Percentiles rank a stretch among this genome's conserved stretches.
Conservation (phyloP, 73 alveolate species). For the Tetrahymena elliotti region DNA sequence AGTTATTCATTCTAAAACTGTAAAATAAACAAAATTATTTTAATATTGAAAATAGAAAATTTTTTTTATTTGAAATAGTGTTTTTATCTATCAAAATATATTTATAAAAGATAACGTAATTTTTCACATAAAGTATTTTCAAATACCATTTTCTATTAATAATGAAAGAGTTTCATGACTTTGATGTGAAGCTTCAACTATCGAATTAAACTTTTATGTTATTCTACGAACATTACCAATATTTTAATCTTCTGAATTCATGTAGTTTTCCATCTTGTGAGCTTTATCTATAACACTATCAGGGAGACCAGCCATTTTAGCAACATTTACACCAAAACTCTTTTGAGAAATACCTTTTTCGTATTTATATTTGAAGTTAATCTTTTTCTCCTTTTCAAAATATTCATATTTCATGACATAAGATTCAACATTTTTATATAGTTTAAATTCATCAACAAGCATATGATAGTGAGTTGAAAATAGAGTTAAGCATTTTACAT, state of each 20-base stretch:
- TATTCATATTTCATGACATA: constrained; percentile 71
- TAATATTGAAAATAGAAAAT: too few species aligned
- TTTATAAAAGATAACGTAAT: not conserved
- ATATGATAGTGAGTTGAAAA: constrained; percentile 96
- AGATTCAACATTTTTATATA: constrained; percentile 51
- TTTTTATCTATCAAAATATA: not conserved
- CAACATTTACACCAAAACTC: constrained; percentile 70
- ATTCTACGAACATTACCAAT: constrained; percentile 19
- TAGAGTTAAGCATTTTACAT: constrained; percentile 64
- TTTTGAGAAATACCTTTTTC: constrained; percentile 81
- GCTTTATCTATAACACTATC: constrained; percentile 48
- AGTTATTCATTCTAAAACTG: too few species aligned
- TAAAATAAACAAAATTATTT: too few species aligned
- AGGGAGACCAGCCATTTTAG: constrained; percentile 90
- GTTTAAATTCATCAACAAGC: constrained; percentile 71
- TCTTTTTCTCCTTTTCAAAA: constrained; percentile 50
- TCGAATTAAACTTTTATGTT: not conserved
- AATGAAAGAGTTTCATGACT: not conserved
- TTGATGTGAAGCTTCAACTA: not conserved
- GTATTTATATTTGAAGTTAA: constrained; percentile 83
- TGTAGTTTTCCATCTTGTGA: constrained; percentile 19
- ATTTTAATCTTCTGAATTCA: constrained; percentile 32
- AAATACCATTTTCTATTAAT: not conserved
- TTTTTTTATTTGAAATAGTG: too few species aligned
- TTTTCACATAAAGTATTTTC: not conserved